Percentiles rank a stretch among this genome's conserved stretches.
Conservation (phyloP, 768 basidiomycete genomes). For the Lactifluus pinguis region DNA sequence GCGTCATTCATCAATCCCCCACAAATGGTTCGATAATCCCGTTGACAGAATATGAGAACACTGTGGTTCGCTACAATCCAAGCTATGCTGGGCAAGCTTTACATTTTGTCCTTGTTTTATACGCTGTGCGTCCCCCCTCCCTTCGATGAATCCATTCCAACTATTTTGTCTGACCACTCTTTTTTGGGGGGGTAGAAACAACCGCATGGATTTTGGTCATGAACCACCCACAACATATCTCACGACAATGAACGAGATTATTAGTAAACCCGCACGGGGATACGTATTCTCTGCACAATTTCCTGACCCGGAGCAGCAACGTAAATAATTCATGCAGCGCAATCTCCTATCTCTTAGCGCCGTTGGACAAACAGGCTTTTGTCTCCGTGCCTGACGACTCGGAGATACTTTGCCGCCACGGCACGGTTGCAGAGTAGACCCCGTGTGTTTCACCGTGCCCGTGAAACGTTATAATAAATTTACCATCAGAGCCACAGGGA, state of each 20-base stretch:
- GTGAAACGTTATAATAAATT: not conserved
- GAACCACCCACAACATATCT: not conserved
- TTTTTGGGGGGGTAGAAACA: not conserved
- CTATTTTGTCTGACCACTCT: not conserved
- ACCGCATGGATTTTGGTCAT: constrained; percentile 6
- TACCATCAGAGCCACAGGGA: not conserved
- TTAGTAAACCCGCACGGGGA: not conserved
- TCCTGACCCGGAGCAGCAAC: not conserved
- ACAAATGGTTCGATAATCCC: not conserved
- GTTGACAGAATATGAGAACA: not conserved
- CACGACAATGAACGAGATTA: not conserved
- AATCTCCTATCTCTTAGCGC: not conserved
- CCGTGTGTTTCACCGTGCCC: not conserved
- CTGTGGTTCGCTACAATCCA: constrained; percentile 6
- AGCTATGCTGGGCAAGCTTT: constrained; percentile 14
- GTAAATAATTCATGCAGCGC: not conserved
- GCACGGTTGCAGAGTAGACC: no score
- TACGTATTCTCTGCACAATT: not conserved
- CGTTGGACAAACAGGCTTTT: not conserved
- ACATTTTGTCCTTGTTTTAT: constrained; percentile 6
- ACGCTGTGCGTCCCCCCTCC: not conserved
- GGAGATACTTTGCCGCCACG: not conserved
- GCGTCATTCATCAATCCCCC: no score
- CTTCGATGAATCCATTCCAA: not conserved
- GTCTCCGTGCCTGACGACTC: not conserved